These are phyloP conservation scores for Eimeria necatrix DNA, from an alignment of 169 alveolate species.

Conservation along the genomic window DNA sequence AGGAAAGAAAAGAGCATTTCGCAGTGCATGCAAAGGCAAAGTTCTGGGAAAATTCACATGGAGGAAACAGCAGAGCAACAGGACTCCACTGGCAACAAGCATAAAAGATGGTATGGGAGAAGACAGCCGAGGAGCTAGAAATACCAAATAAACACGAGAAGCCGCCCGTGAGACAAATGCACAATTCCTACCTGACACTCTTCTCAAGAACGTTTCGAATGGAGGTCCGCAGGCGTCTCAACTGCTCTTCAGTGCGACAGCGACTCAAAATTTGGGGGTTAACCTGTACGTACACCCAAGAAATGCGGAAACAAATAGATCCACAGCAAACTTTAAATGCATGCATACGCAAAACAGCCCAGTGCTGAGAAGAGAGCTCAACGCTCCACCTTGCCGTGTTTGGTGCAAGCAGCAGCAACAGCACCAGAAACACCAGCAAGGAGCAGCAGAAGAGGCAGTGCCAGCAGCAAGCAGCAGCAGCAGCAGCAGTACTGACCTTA, in stretches of 20 bases:
- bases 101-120: not conserved
- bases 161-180: not conserved
- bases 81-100: not conserved
- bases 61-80: not conserved
- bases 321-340: no score
- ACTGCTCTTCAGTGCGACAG: slow-evolving; percentile 75
- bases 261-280: slow-evolving; percentile 68
- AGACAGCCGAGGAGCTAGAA: not conserved
- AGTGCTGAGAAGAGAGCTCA: no score
- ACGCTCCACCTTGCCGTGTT: no score
- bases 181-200: slow-evolving; percentile 39
- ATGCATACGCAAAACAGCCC: no score
- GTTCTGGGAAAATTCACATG: no score
- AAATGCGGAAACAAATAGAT: not conserved
- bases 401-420: not conserved
- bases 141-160: not conserved
- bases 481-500: slow-evolving; percentile 18
- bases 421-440: not conserved
- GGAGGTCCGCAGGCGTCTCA: slow-evolving; percentile 52
- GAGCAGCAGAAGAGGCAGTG: not conserved
- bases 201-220: slow-evolving; percentile 72
- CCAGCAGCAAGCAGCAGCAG: slow-evolving; percentile 31
- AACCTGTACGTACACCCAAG: slow-evolving; percentile 41
- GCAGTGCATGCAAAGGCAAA: no score
- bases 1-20: no score